Conservation (phyloP, 441 rosid genomes). For the Gossypium armourianum region DNA sequence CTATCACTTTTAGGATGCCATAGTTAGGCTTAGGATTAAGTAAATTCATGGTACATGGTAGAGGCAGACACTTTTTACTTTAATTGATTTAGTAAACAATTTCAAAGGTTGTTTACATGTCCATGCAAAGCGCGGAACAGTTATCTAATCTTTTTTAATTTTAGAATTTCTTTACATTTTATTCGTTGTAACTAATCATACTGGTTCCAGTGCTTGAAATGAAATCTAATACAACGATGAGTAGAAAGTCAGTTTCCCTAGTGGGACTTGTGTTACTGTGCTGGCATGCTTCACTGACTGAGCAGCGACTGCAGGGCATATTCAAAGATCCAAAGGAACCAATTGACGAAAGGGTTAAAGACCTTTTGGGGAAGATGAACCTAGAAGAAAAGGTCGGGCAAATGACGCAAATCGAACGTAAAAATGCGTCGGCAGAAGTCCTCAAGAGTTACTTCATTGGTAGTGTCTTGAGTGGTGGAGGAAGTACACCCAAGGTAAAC, state of each 20-base stretch:
- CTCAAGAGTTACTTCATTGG: constrained; percentile 4
- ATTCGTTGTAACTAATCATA: background rate
- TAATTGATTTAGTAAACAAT: background rate
- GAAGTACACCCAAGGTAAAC: background rate
- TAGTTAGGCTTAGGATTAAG: background rate
- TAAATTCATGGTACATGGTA: background rate
- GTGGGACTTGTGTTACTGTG: background rate
- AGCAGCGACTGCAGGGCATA: background rate
- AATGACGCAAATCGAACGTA: constrained; percentile 9
- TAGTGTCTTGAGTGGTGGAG: constrained; percentile 11
- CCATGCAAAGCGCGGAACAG: background rate
- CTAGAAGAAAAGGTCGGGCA: constrained; percentile 6
- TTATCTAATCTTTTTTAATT: background rate
- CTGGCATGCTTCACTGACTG: background rate
- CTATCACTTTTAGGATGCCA: background rate
- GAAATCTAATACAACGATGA: background rate
- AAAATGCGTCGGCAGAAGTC: background rate
- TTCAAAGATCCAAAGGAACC: constrained; percentile 3
- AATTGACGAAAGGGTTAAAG: background rate
- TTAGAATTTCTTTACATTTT: background rate
- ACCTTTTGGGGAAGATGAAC: background rate
- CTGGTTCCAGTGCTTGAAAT: background rate
- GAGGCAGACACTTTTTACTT: background rate
- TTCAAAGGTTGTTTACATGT: background rate
- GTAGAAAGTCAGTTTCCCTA: background rate